Evolutionary conservation across 805 yeast species (phyloP).

Genomic region (Maudiozyma saulgeensis): DNA sequence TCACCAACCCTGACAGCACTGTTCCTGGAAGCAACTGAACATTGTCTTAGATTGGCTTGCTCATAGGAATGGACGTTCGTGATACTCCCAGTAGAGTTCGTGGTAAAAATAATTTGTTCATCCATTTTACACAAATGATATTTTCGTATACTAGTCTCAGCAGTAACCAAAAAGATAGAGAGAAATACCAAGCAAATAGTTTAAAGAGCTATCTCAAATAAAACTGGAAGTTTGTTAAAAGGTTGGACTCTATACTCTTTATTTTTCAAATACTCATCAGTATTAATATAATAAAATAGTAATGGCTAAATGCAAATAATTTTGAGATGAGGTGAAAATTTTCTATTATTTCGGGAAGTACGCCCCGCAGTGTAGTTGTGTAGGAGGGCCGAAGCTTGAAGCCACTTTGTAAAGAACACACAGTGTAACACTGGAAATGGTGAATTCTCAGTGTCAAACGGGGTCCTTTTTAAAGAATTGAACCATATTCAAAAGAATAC

Average conservation of each 20-base stretch:
- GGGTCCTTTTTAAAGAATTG: not conserved
- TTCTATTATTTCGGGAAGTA: not conserved
- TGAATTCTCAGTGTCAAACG: not conserved
- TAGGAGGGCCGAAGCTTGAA: too few relatives aligned
- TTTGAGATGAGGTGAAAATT: constrained; percentile 15
- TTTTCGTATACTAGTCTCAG: not conserved
- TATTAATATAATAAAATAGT: too few relatives aligned
- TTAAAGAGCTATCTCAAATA: not conserved
- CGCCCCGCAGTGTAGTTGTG: too few relatives aligned
- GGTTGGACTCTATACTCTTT: too few relatives aligned
- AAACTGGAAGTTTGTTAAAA: not conserved
- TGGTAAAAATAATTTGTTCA: constrained; percentile 26
- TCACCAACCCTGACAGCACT: constrained; percentile 49
- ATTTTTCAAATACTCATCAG: too few relatives aligned
- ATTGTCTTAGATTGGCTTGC: constrained; percentile 25
- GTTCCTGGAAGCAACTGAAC: constrained; percentile 37
- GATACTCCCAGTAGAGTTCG: constrained; percentile 22
- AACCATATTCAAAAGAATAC: not conserved
- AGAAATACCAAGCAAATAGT: not conserved
- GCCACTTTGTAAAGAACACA: too few relatives aligned
- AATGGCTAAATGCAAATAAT: not conserved
- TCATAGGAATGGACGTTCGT: constrained; percentile 23
- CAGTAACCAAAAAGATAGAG: too few relatives aligned
- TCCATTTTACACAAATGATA: constrained; percentile 3
- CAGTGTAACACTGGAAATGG: too few relatives aligned